A percentile compares a stretch with the other conserved stretches of the same genome.
These are phyloP conservation scores for Theileria annulata DNA, from an alignment of 169 alveolate genomes.

Conservation along the genomic window DNA sequence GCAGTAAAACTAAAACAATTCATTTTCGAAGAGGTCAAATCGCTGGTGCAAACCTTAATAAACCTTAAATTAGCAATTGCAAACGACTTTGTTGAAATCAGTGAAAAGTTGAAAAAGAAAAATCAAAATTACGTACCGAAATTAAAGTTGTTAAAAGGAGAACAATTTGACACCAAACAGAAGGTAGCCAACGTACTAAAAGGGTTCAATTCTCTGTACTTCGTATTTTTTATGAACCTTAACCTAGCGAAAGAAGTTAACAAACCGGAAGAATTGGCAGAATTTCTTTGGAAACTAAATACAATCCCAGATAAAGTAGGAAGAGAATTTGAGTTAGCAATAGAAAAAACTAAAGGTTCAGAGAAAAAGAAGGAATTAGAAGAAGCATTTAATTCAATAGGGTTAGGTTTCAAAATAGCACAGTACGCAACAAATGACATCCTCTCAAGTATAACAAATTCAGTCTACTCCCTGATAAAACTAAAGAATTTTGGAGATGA, in stretches of 20 bases:
- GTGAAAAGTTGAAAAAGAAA: background rate
- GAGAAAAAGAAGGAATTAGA: background rate
- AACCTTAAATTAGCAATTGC: background rate
- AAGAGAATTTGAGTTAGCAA: background rate
- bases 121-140: background rate
- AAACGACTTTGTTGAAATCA: background rate
- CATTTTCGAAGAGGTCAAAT: background rate
- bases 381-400: background rate
- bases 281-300: background rate
- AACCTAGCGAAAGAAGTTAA: background rate
- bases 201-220: background rate
- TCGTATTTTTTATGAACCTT: background rate
- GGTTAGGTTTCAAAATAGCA: slow-evolving; percentile 6
- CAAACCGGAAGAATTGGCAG: background rate
- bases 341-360: background rate
- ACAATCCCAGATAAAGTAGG: background rate
- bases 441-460: background rate
- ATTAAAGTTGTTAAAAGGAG: background rate
- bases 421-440: background rate
- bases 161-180: no score
- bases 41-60: background rate
- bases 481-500: background rate
- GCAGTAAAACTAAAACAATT: background rate
- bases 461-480: background rate
- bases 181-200: background rate